Evolutionary conservation across 2,329 filamentous ascomycete species (phyloP), one percentile per base, ranked within the genome.

Genomic region (Pyrenophora seminiperda): DNA sequence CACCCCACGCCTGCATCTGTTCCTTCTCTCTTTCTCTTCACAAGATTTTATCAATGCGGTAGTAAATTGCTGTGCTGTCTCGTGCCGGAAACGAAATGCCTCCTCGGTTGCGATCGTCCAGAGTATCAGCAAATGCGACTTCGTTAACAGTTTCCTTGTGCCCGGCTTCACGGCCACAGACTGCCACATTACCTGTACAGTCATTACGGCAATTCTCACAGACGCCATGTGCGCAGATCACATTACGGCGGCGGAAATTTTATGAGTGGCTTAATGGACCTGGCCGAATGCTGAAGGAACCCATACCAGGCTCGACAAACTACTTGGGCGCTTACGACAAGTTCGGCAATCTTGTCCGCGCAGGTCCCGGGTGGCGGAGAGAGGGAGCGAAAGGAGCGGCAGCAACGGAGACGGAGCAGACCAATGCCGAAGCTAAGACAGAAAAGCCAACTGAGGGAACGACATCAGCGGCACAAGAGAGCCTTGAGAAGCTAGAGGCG

Each of bases 211-310:
- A 67, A 10, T 73, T 73, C 45, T 73, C 71, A 50, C 69, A 72
- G 37, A 68, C 72, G 58, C 63, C 68, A 61, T 67, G 65, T 53
- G 65, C 61, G 24, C 68, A 67, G 41, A 59, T 76, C 48, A 84
- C 81, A 34, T 75, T 75, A 57, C 75, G 81, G 33, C 79, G 83
- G 52, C 73, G 76, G 50, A 72, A 78, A 41, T 84, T 86, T 76
- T 83, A 80, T 60, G 71, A 74, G 54, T 87, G 84, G 84, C 75
- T 87, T 30, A 78, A 81, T 53, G 80, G 80, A 1, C 78, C 80
- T 20, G 81, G 81, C 7, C 69, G 67, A 56, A 70, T 66, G 17
- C 78, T 83, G 59, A 75, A 74, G 45, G 63, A 79, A 10, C 79
- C 79, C 33, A 61, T 81, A 2, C 74, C 75, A 0, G 72, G 73